Evolutionary conservation across 1,284 basidiomycete genomes (phyloP), one percentile per base, ranked within the genome.

Genomic region (Rhizoctonia solani): DNA sequence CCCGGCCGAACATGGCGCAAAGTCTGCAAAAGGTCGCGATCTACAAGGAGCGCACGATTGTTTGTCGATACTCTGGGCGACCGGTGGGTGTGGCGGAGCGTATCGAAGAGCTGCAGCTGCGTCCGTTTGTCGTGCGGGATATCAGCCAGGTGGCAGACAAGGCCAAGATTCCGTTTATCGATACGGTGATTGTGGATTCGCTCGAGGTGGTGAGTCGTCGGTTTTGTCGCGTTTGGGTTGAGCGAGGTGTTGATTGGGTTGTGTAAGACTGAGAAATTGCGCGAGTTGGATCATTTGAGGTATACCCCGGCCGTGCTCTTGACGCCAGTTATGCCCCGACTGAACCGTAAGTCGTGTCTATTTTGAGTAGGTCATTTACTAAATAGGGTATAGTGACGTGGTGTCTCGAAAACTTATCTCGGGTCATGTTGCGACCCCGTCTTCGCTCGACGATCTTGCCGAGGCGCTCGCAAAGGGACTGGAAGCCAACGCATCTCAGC

Each of bases 241-340:
- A 19, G 9, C 29, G 13, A 16, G 1, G 13, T 13, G 47, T 14
- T 46, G 34, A 54, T 61, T 68, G 2, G 11, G 14, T 11, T 37
- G 34, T 46, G n/a, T n/a, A n/a, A 93, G 90, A 93, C 92, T 5
- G 92, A 97, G 74, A 87, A 85, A 73, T 83, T 99, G 71, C 84
- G 96, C 63, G 94, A 96, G 74, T 87, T 93, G 71, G 97, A 99
- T 75, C 93, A 98, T 75, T 80, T 99, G 67, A 86, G 96, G 56
- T 98, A 98, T 76, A 97, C 99, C 71, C 97, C 97, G 1, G 92
- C 98, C 71, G 95, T 98, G 16, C 84, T 99, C n/a, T 84, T 99
- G 44, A 89, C 92, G 6, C 91, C 92, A 2, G 80, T 81, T 16
- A 83, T 88, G 76, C 87, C 88, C 3, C 83, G 87, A 30, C 79